Evolutionary conservation across 495 filamentous ascomycete genomes (phyloP), one percentile per base, ranked within the genome.

Genomic region (Cercophora sp.): DNA sequence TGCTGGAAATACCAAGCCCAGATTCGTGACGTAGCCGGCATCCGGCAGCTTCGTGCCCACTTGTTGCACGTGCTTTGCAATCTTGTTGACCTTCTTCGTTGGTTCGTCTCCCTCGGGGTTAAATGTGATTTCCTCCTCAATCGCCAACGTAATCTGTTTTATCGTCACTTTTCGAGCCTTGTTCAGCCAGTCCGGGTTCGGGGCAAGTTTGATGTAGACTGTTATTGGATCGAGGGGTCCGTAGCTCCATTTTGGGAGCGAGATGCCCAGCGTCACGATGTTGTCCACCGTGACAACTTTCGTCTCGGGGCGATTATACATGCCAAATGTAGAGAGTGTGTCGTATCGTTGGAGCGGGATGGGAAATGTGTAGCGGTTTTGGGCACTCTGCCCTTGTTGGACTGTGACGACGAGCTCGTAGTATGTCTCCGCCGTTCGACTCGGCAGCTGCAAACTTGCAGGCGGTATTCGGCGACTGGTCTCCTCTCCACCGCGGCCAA

Each of bases 21-120:
- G 75, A 64, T 96, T 95, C 13, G 91, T 96, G 45, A 92, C 80
- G 64, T 88, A 97, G 16, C 93, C 93, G 2, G 83, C 76, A 52
- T 92, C 90, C 2, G 93, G 89, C 64, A 98, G 68, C 66, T 87
- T 94, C 11, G 87, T 80, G 10, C 86, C 84, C 18, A 98, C 81
- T 2, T 73, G 71, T 54, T 96, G 91, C 2, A 87, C 87, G 56
- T 91, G 85, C 61, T 88, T 91, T 19, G 87, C 84, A 57, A 98
- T 70, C 19, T 83, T 84, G 66, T 93, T 97, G 65, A 89, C 74
- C 65, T 95, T 97, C 58, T 87, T 87, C 23, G 86, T 89, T 39
- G 91, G 91, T 66, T 97, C 93, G 59, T 97, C 93, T n/a, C 93
- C 93, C 62, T 97, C 91, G 31, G 93, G 93, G 59, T 98, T 97